Evolutionary conservation across 2,329 filamentous ascomycete genomes (phyloP), one percentile per base, ranked within the genome.

Genomic region (Ophiognomonia clavigignenti-juglandacearum): DNA sequence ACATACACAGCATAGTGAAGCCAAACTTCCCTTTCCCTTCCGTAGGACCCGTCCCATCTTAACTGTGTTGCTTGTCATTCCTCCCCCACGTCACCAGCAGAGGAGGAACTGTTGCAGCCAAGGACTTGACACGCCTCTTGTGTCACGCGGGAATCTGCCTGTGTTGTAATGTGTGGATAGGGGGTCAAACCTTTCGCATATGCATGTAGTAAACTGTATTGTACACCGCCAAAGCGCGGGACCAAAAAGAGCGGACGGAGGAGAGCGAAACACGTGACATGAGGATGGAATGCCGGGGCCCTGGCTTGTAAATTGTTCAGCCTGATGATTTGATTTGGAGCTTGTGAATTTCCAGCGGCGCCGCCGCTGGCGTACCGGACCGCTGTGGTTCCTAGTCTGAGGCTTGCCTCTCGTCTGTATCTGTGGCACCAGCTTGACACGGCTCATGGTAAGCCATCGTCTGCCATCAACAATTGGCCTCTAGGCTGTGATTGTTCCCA

Each of bases 341-440:
- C n/a, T 37, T 37, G 6, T 20, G 10, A 7, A 26, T 26, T 10
- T 10, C 24, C 24, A 6, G 24, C 10, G 24, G 10, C 24, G 24
- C 24, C 39, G 39, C 43, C 18, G 36, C 16, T 5, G 39, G 34
- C 39, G 34, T n/a, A 16, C 26, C 13, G 8, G 40, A n/a, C n/a
- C n/a, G n/a, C n/a, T n/a, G n/a, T n/a, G n/a, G n/a, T n/a, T 26
- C 24, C 24, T 26, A 26, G 10, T 26, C n/a, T 19, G 36, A 37
- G 39, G 24, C 29, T 26, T 23, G 13, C 27, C 38, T 46, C 32
- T 24, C 39, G 34, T 39, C 43, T 47, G 39, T 43, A 27, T 19
- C 26, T 39, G 43, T 43, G 43, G 35, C 29, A 43, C 47, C 34
- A 43, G 34, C 37, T 43, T 39, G 39, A 39, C 43, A 39, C 43